These are phyloP conservation scores for Corchorus capsularis DNA, from an alignment of 345 rosid genomes.

Conservation along the genomic window DNA sequence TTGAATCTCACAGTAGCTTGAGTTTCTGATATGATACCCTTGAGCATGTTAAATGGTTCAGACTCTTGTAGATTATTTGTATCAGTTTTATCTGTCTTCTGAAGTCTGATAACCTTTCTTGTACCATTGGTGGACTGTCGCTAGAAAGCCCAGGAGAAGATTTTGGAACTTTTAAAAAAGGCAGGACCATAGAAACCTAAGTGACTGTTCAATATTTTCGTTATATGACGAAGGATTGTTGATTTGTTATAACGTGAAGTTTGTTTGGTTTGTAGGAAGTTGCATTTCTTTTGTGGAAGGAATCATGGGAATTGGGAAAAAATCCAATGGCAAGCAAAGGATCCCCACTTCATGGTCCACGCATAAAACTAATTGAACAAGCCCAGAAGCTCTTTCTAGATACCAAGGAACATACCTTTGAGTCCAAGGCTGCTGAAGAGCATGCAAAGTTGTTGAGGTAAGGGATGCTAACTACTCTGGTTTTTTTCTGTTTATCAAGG, in stretches of 20 bases:
- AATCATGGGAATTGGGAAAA: conserved; percentile 89
- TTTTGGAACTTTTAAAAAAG: not conserved
- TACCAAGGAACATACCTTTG: conserved; percentile 89
- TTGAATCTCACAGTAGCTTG: not conserved
- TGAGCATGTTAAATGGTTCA: not conserved
- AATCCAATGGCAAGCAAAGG: conserved; percentile 99
- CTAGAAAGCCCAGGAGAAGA: not conserved
- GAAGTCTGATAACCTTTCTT: too few species aligned
- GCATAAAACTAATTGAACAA: conserved; percentile 84
- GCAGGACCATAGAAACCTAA: not conserved
- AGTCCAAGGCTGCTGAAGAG: conserved; percentile 98
- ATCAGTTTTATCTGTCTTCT: not conserved
- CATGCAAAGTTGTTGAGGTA: conserved; percentile 93
- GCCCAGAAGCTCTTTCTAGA: conserved; percentile 74
- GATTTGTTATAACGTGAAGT: conserved; percentile 11
- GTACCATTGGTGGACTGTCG: too few species aligned
- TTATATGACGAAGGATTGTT: not conserved
- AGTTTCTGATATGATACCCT: not conserved
- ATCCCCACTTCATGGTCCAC: conserved; percentile 95
- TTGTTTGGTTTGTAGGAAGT: conserved; percentile 61
- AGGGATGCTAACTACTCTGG: conserved; percentile 19
- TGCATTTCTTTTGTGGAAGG: conserved; percentile 93
- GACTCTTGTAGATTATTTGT: not conserved
- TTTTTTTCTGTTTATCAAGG: not conserved
- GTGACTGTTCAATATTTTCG: not conserved